phyloP scores from a whole-genome alignment of 768 basidiomycete genomes.

The Leccinum barrowsii region DNA sequence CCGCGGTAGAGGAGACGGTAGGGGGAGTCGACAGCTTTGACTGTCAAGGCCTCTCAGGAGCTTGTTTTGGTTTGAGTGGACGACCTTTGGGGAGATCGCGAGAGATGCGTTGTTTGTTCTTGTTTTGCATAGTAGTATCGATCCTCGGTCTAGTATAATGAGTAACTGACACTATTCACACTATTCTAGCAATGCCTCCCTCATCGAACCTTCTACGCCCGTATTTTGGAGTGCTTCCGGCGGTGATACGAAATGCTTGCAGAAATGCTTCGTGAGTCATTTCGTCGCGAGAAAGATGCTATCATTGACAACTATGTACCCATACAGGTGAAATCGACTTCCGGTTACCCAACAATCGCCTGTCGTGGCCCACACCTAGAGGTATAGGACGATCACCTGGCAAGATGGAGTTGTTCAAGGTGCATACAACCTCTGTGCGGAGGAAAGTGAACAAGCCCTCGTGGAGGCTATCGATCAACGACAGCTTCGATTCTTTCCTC shows the following conservation, averaged over 20 bases:
- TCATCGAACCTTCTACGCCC: neutral
- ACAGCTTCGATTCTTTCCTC: neutral
- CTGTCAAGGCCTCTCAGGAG: too few relatives aligned
- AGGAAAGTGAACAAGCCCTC: neutral
- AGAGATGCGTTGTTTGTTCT: too few relatives aligned
- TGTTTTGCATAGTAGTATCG: too few relatives aligned
- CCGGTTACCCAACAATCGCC: neutral
- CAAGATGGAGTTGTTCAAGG: neutral
- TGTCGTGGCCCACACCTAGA: neutral
- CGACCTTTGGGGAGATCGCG: too few relatives aligned
- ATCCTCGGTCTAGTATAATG: too few relatives aligned
- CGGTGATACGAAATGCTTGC: neutral
- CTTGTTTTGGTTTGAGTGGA: neutral
- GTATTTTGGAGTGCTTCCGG: neutral
- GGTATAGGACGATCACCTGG: neutral
- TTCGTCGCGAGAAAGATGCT: neutral
- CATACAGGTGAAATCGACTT: neutral
- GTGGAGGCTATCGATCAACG: neutral
- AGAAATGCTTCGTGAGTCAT: conserved; percentile 7
- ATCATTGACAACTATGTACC: neutral
- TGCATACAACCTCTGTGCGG: neutral
- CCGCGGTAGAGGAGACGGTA: conserved; percentile 72
- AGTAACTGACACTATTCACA: neutral
- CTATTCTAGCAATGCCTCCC: neutral
- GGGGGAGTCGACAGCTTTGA: neutral